Evolutionary conservation across 768 basidiomycete species (phyloP), one percentile per base, ranked within the genome.

Genomic region (Leccinum disarticulatum): DNA sequence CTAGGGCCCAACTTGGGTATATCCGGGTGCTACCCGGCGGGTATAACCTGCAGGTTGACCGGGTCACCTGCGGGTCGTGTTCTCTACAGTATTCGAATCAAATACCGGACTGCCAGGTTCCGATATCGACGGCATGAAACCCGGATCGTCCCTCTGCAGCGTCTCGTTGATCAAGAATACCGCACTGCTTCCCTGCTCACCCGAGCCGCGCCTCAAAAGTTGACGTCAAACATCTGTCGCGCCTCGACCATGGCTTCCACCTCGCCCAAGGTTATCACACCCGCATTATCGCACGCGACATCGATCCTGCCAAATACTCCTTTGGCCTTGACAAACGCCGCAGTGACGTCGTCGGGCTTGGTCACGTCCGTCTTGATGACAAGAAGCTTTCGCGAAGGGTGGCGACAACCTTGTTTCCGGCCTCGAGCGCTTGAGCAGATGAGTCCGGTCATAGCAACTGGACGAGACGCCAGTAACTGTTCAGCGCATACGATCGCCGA

Each of bases 321-420:
- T 25, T 70, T 43, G 1, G 70, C 68, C 52, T 55, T 50, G 6
- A 46, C 46, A 62, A 78, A 77, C 1, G 73, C 77, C 3, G 61
- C 51, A 1, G 35, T 14, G 51, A 77, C 60, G 6, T 73, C 66
- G 2, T 51, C 52, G 0, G 52, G 56, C 9, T 66, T 59, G 15
- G 68, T 71, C 35, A 78, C 74, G 64, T 77, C 76, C 36, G 76
- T 60, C 48, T 67, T 67, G 57, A 74, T 35, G 56, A 74, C 59
- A 52, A 75, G 63, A 14, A 78, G 69, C 30, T 67, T 67, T 66
- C 74, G 56, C 79, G 79, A 13, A 79, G 69, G n/a, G 79, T 22
- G 22, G 22, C 22, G 22, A 22, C 22, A 22, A 22, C 22, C 22
- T 63, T 75, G 59, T 77, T 72, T 14, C 79, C 77, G 3, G 64